These are phyloP conservation scores for Fomitopsis pulvina DNA, from an alignment of 768 basidiomycete genomes.

Conservation along the genomic window DNA sequence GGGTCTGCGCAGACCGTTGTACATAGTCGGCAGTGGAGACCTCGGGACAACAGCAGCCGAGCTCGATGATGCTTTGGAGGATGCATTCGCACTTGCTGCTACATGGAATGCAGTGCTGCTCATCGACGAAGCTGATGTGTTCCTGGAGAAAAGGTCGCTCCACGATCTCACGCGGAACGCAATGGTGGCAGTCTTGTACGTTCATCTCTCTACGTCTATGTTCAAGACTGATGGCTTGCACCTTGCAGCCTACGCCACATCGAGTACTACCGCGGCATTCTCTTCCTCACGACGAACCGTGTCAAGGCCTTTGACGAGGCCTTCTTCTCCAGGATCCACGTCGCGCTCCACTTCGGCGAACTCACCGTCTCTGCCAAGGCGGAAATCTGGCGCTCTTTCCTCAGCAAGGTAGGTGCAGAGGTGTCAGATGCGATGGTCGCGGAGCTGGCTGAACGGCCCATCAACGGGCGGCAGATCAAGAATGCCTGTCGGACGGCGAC, in stretches of 20 bases:
- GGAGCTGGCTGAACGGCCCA: slow-evolving; percentile 40
- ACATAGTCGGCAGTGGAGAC: slow-evolving; percentile 19
- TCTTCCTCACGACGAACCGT: slow-evolving; percentile 34
- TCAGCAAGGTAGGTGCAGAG: slow-evolving; percentile 31
- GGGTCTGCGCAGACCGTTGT: slow-evolving; percentile 11
- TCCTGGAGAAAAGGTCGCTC: slow-evolving; percentile 55
- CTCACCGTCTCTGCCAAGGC: slow-evolving; percentile 44
- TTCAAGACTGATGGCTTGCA: neutral
- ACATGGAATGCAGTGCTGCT: slow-evolving; percentile 29
- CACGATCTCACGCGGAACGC: slow-evolving; percentile 59
- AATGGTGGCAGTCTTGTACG: slow-evolving; percentile 54
- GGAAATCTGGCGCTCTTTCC: slow-evolving; percentile 62
- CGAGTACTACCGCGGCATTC: slow-evolving; percentile 29
- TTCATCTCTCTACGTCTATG: neutral
- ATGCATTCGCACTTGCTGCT: slow-evolving; percentile 26
- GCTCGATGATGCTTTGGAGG: slow-evolving; percentile 22
- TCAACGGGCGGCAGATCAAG: slow-evolving; percentile 67
- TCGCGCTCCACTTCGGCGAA: slow-evolving; percentile 52
- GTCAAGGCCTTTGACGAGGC: slow-evolving; percentile 57
- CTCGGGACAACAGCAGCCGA: slow-evolving; percentile 22
- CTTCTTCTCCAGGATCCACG: slow-evolving; percentile 30
- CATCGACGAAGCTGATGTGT: slow-evolving; percentile 36
- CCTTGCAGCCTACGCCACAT: slow-evolving; percentile 15
- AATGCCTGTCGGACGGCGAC: slow-evolving; percentile 62
- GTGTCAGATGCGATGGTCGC: slow-evolving; percentile 38